A percentile compares a stretch with the other conserved stretches of the same genome.
These are phyloP conservation scores for Coelastrella sp. DNA, from an alignment of 139 green algal species.

Conservation along the genomic window DNA sequence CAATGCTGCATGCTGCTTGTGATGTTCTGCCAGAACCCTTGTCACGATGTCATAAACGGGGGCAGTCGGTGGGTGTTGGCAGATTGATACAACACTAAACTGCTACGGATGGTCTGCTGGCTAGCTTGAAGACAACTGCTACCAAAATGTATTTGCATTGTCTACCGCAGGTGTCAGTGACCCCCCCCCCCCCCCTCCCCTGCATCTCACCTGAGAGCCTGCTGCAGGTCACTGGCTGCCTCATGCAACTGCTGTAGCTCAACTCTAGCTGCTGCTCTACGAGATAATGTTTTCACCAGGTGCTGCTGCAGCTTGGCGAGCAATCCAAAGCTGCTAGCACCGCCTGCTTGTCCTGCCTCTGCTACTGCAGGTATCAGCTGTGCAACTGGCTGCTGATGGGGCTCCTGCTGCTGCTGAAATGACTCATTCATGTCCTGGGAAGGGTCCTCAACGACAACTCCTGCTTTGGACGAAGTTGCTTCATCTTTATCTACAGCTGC, in stretches of 20 bases:
- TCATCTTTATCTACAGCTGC: not conserved
- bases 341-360: not conserved
- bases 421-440: no score
- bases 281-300: conserved; percentile 43
- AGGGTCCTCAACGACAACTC: not conserved
- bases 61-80: no score
- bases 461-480: not conserved
- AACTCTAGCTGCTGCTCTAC: conserved; percentile 35
- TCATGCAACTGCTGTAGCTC: conserved; percentile 41
- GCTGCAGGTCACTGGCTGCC: conserved; percentile 43
- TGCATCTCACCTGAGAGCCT: conserved; percentile 29
- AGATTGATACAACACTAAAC: no score
- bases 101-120: no score
- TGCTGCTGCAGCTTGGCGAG: conserved; percentile 38
- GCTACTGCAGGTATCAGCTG: conserved; percentile 1
- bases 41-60: no score
- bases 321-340: not conserved
- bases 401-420: conserved; percentile 11
- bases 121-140: no score
- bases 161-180: not conserved
- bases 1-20: no score
- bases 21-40: no score
- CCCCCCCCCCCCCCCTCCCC: not conserved
- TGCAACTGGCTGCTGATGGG: not conserved
- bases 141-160: no score